phyloP scores from a whole-genome alignment of 1,284 basidiomycete genomes.

The Lentinula novae-zelandiae region DNA sequence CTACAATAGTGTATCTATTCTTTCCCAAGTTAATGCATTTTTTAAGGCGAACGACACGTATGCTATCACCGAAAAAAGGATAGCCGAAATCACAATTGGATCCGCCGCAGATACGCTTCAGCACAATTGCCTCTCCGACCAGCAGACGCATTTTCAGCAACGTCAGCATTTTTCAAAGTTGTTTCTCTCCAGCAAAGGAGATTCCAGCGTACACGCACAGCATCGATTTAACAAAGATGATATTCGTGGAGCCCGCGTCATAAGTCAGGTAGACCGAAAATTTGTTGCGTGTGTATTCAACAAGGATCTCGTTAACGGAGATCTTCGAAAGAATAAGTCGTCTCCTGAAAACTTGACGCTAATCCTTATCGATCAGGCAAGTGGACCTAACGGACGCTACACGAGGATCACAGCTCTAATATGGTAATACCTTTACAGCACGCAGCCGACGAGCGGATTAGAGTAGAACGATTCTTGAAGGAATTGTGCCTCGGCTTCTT shows the following conservation, averaged over 20 bases:
- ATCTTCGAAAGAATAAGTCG: constrained; percentile 15
- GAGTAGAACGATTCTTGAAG: constrained; percentile 80
- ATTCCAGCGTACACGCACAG: constrained; percentile 18
- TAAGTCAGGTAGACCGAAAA: constrained; percentile 87
- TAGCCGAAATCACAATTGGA: constrained; percentile 32
- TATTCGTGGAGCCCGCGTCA: constrained; percentile 51
- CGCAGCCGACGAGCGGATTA: constrained; percentile 89
- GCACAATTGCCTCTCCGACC: constrained; percentile 6
- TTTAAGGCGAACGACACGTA: constrained; percentile 54
- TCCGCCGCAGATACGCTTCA: constrained; percentile 9
- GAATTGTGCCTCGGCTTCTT: constrained; percentile 68
- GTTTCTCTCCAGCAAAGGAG: constrained; percentile 12
- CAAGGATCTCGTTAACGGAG: constrained; percentile 16
- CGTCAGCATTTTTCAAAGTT: constrained; percentile 1
- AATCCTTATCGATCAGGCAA: constrained; percentile 72
- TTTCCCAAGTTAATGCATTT: not conserved
- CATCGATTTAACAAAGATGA: constrained; percentile 48
- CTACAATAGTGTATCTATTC: constrained; percentile 11
- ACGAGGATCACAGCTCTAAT: constrained; percentile 11
- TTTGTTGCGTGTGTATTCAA: constrained; percentile 74
- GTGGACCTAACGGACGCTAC: constrained; percentile 1
- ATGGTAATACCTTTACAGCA: constrained; percentile 46
- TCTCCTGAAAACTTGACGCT: constrained; percentile 35
- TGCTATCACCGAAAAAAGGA: constrained; percentile 38
- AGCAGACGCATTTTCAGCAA: constrained; percentile 11